Conservation (phyloP, 2,329 filamentous ascomycete genomes). For the Lachnellula suecica region DNA sequence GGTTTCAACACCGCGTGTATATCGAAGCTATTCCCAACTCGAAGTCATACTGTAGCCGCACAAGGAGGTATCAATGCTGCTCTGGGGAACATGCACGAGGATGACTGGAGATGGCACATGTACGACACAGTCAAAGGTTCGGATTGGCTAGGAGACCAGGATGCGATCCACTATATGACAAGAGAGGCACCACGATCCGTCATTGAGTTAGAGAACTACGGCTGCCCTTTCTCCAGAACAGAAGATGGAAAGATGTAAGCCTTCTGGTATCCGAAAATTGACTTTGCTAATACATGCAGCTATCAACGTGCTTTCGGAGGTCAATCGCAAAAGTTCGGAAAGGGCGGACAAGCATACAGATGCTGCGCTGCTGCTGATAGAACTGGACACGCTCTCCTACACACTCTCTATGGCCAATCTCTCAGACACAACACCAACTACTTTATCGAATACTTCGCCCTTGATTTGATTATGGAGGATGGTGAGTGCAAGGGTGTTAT, state of each 20-base stretch:
- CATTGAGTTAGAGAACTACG: slow-evolving; percentile 95
- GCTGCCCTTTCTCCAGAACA: slow-evolving; percentile 93
- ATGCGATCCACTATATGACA: slow-evolving; percentile 99
- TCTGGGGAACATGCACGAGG: slow-evolving; percentile 94
- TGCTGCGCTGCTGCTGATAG: slow-evolving; percentile 79
- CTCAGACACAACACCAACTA: slow-evolving; percentile 98
- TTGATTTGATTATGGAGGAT: slow-evolving; percentile 96
- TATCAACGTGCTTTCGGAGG: slow-evolving; percentile 99
- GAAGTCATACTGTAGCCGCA: slow-evolving; percentile 80
- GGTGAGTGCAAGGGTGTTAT: slow-evolving; percentile 95
- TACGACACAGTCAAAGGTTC: slow-evolving; percentile 98
- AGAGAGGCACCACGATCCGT: slow-evolving; percentile 88
- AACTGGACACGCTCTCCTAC: slow-evolving; percentile 94
- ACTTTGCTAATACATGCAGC: slow-evolving; percentile 41
- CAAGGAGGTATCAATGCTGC: slow-evolving; percentile 87
- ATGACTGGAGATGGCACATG: slow-evolving; percentile 99
- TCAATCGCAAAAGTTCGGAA: slow-evolving; percentile 91
- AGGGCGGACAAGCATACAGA: slow-evolving; percentile 97
- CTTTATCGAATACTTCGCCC: slow-evolving; percentile 98
- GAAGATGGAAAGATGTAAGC: slow-evolving; percentile 90
- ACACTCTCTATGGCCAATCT: slow-evolving; percentile 98
- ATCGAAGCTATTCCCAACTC: slow-evolving; percentile 68
- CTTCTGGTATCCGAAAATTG: background rate
- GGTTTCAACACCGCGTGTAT: slow-evolving; percentile 90
- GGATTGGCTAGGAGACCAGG: slow-evolving; percentile 96